Evolutionary conservation across 106 monocot species (phyloP).

Genomic region (Hemerocallis citrina): DNA sequence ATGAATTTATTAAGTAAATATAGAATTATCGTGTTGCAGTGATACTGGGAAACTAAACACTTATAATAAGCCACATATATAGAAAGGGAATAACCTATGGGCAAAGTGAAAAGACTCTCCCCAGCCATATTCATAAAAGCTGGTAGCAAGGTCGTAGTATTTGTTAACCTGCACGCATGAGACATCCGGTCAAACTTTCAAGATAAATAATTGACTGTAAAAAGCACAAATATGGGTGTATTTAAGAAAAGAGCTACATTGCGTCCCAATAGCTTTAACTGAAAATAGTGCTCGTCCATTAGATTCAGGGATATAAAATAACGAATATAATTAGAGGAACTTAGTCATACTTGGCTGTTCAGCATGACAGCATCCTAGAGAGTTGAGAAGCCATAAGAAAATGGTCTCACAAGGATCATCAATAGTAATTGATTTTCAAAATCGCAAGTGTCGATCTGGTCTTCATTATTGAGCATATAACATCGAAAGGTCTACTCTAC

Average conservation of each 20-base stretch:
- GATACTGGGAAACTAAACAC: neutral
- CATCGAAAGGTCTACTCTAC: no score
- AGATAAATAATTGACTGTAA: neutral
- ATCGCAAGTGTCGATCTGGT: no score
- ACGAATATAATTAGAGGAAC: no score
- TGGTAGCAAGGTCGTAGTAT: constrained; percentile 72
- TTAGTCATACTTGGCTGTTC: no score
- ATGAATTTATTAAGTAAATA: constrained; percentile 5
- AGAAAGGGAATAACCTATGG: constrained; percentile 30
- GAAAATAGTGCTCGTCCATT: no score
- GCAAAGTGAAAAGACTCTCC: constrained; percentile 84
- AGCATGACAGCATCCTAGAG: no score
- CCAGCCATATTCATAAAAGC: constrained; percentile 85
- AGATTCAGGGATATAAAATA: no score
- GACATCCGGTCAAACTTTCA: neutral
- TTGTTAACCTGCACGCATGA: constrained; percentile 51
- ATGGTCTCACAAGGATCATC: no score
- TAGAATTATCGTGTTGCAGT: neutral
- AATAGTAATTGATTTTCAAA: no score
- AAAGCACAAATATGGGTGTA: neutral
- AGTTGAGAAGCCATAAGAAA: no score
- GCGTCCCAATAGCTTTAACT: neutral
- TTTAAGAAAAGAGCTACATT: neutral
- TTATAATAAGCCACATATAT: constrained; percentile 2
- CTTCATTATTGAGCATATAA: no score